A percentile compares a stretch with the other conserved stretches of the same genome.
Conservation (phyloP, 768 basidiomycete species). For the Termitomyces heimii region DNA sequence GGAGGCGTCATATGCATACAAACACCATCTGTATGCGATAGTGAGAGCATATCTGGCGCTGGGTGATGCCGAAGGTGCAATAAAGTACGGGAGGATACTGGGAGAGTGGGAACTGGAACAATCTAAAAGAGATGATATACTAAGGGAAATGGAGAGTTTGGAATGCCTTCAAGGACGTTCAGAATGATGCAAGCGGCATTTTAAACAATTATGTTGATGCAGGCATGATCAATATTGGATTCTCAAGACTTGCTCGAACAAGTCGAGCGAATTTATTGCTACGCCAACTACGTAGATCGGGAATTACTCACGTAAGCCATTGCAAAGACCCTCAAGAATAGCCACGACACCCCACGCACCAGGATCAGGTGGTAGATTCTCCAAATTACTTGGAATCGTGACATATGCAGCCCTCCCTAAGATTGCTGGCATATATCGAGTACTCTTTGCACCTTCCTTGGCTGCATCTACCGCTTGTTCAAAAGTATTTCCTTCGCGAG, state of each 20-base stretch:
- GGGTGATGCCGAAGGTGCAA: conserved; percentile 11
- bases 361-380: conserved; percentile 41
- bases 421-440: conserved; percentile 38
- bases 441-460: conserved; percentile 38
- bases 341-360: conserved; percentile 49
- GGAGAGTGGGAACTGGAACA: conserved; percentile 12
- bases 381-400: conserved; percentile 19
- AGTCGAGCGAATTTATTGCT: not conserved
- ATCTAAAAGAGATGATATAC: conserved; percentile 9
- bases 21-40: conserved; percentile 13
- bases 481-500: conserved; percentile 14
- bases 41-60: conserved; percentile 13
- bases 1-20: conserved; percentile 13
- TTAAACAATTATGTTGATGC: not conserved
- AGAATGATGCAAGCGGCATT: conserved; percentile 8
- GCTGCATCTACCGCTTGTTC: conserved; percentile 29
- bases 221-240: not conserved
- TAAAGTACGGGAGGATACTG: conserved; percentile 13
- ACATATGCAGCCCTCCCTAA: conserved; percentile 50
- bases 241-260: not conserved
- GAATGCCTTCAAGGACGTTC: conserved; percentile 8
- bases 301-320: conserved; percentile 9
- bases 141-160: conserved; percentile 6
- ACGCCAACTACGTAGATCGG: not conserved
- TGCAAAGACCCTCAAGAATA: conserved; percentile 32